Conservation (phyloP, 2,329 filamentous ascomycete species). For the Mycosphaerella sp. region DNA sequence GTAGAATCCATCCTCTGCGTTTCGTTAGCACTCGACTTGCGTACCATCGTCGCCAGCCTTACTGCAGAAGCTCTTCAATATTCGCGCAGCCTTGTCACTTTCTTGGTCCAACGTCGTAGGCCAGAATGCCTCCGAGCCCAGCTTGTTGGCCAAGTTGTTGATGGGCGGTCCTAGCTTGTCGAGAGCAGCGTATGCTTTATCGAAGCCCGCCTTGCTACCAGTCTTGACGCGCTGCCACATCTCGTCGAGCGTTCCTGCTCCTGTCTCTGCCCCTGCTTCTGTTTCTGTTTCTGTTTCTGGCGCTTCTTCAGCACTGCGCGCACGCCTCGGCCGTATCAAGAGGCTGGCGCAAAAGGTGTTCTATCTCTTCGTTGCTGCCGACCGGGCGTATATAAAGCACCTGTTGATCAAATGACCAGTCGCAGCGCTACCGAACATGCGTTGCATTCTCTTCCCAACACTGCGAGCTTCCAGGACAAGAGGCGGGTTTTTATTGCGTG, state of each 20-base stretch:
- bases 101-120: conserved; percentile 80
- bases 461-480: background rate
- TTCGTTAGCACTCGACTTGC: conserved; percentile 1
- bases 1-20: conserved; percentile 61
- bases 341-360: background rate
- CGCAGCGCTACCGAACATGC: conserved; percentile 2
- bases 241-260: background rate
- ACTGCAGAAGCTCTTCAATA: conserved; percentile 87
- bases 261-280: too few relatives aligned
- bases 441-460: background rate
- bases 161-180: conserved; percentile 65
- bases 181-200: conserved; percentile 62
- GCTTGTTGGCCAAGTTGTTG: conserved; percentile 73
- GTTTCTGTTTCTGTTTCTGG: background rate
- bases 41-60: conserved; percentile 34
- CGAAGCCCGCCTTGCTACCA: conserved; percentile 60
- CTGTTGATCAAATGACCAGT: conserved; percentile 2
- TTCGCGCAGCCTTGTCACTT: conserved; percentile 84
- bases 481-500: background rate
- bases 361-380: background rate
- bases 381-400: background rate
- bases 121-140: conserved; percentile 79
- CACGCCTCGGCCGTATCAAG: background rate
- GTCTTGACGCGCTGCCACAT: conserved; percentile 53
- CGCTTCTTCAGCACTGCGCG: background rate